phyloP scores from a whole-genome alignment of 306 rosid species.

The Dryas alaskensis region DNA sequence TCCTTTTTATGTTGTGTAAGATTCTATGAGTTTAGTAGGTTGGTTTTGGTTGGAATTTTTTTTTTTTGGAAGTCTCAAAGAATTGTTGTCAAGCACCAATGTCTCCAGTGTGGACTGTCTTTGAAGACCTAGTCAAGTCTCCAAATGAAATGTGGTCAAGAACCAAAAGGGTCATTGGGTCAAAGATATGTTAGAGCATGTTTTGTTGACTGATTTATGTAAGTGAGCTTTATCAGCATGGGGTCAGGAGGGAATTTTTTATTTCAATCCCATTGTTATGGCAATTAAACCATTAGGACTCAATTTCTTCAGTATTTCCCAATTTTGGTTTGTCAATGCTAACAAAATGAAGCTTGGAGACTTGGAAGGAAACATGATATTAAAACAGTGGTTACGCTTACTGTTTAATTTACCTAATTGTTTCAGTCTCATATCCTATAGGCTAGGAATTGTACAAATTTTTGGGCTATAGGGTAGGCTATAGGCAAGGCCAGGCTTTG shows the following conservation, averaged over 20 bases:
- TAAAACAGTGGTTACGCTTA: background rate
- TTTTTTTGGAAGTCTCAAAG: background rate
- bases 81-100: slow-evolving; percentile 26
- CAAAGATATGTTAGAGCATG: background rate
- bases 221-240: background rate
- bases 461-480: background rate
- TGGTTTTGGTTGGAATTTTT: background rate
- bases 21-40: background rate
- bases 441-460: background rate
- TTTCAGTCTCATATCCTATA: too few species aligned
- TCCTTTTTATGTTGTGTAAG: slow-evolving; percentile 16
- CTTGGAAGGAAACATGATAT: background rate
- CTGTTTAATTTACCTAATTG: too few species aligned
- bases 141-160: background rate
- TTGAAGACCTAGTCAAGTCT: slow-evolving; percentile 18
- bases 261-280: background rate
- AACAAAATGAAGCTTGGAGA: slow-evolving; percentile 3
- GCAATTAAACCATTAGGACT: background rate
- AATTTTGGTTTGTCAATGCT: background rate
- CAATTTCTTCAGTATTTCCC: background rate
- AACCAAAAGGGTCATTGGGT: slow-evolving; percentile 12
- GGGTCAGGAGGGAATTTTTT: background rate
- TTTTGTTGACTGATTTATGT: background rate
- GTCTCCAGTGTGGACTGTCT: slow-evolving; percentile 2
- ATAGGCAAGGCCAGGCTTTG: slow-evolving; percentile 6